Base-by-base conservation (phyloP, 1,284 basidiomycete genomes). In the Ustilago crameri region DNA sequence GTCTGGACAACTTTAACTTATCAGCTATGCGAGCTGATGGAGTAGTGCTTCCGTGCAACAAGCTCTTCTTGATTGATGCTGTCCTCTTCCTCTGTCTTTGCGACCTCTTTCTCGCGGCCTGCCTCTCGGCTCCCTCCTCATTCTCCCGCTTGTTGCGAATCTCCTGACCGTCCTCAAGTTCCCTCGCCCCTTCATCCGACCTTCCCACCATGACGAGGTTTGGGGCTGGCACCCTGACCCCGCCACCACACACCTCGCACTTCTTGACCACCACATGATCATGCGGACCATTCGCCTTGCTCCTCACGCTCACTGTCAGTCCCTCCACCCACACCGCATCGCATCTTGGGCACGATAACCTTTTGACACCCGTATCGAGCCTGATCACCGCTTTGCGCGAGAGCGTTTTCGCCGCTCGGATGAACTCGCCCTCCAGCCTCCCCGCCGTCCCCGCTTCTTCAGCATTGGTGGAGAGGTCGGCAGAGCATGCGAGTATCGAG, bases 381-480 rank as follows among this genome's bases (percentile, higher is more conserved):
- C 68, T 27, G 15, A 71, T 71, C n/a, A 71, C 62, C 48, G 62
- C 62, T 47, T 71, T 71, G 4, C 58, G 35, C 1, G 53, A 56
- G 9, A 67, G 50, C 30, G 58, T 46, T 44, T 61, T 60, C 10
- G 58, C 56, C 10, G 53, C 48, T 7, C 62, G 45, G 30, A 47
- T 49, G 38, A 65, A 41, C 40, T 65, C 58, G 32, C 44, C 42
- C 32, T 65, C 62, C 27, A 60, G 34, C 18, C 44, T 17, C 12
- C 48, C 45, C n/a, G 62, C 51, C 22, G 60, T 27, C 34, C 37
- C 32, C 17, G 49, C 40, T 8, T 27, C 10, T 8, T 23, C 20
- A 23, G 41, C 30, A 44, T n/a, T 34, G 5, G 17, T 32, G 9
- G 23, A 15, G 8, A 34, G 23, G 30, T 30, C 30, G 15, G 41